Conservation (phyloP, 495 filamentous ascomycete species). For the Pseudotulostoma volvatum region DNA sequence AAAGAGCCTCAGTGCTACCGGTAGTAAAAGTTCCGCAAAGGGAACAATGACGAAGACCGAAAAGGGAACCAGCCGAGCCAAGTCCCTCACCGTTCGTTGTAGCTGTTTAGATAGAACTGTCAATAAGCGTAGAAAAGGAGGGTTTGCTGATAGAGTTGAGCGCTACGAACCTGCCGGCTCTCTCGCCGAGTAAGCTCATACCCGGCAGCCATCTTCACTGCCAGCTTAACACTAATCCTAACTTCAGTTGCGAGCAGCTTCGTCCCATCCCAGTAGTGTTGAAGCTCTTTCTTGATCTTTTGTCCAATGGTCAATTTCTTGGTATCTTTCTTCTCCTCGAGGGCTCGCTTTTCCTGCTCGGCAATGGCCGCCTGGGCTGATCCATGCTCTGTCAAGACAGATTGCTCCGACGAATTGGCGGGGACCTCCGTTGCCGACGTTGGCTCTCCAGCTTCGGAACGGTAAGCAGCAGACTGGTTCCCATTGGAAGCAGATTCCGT, state of each 20-base stretch:
- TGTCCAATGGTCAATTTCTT: slow-evolving; percentile 78
- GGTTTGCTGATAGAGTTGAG: background rate
- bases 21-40: slow-evolving; percentile 89
- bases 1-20: slow-evolving; percentile 84
- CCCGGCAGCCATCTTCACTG: slow-evolving; percentile 91
- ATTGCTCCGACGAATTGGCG: background rate
- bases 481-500: slow-evolving; percentile 14
- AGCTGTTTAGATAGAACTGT: slow-evolving; percentile 33
- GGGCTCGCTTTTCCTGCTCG: slow-evolving; percentile 34
- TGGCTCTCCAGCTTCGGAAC: background rate
- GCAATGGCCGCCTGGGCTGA: slow-evolving; percentile 26
- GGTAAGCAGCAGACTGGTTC: slow-evolving; percentile 8
- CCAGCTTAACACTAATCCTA: slow-evolving; percentile 75
- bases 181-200: slow-evolving; percentile 94
- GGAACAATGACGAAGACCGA: slow-evolving; percentile 95
- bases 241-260: slow-evolving; percentile 89
- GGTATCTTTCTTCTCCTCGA: slow-evolving; percentile 58
- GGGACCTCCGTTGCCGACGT: background rate
- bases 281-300: slow-evolving; percentile 78
- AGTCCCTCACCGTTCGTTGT: slow-evolving; percentile 80
- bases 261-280: slow-evolving; percentile 99
- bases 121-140: too few species aligned
- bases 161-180: slow-evolving; percentile 50
- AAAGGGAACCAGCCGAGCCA: slow-evolving; percentile 86
- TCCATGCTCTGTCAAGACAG: slow-evolving; percentile 9